A percentile compares a stretch with the other conserved stretches of the same genome.
Conservation (phyloP, 2,329 filamentous ascomycete genomes). For the Pseudodiploospora longispora region DNA sequence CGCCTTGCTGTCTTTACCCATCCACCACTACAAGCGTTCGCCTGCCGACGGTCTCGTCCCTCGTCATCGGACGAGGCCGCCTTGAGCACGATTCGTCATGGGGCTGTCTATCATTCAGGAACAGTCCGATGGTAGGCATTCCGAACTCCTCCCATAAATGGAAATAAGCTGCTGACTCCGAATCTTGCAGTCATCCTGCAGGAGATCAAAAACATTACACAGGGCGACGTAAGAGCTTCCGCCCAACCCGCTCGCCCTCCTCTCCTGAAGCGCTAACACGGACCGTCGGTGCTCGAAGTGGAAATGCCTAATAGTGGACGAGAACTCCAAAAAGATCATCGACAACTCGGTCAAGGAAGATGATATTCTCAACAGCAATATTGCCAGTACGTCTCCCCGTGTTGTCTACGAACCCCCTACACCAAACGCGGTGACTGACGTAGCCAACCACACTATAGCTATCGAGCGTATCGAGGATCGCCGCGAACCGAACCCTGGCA, state of each 20-base stretch:
- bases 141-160: neutral
- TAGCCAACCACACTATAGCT: conserved; percentile 45
- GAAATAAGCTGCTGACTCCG: conserved; percentile 12
- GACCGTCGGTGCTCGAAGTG: conserved; percentile 48
- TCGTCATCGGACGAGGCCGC: conserved; percentile 7
- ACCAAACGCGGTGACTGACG: conserved; percentile 8
- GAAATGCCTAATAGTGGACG: conserved; percentile 93
- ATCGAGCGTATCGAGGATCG: conserved; percentile 90
- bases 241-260: conserved; percentile 1
- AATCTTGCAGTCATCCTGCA: conserved; percentile 24
- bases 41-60: neutral
- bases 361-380: conserved; percentile 92
- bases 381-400: conserved; percentile 65
- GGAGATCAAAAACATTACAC: conserved; percentile 66
- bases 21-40: neutral
- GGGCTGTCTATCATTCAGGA: conserved; percentile 76
- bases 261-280: conserved; percentile 7
- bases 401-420: neutral
- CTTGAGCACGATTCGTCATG: conserved; percentile 47
- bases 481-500: conserved; percentile 73
- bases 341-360: conserved; percentile 91
- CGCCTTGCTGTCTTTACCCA: too few species aligned
- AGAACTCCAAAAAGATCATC: conserved; percentile 73
- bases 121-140: conserved; percentile 49
- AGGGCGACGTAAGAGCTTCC: conserved; percentile 59